These are phyloP conservation scores for Seiridium unicorne DNA, from an alignment of 2,329 filamentous ascomycete genomes.

Conservation along the genomic window DNA sequence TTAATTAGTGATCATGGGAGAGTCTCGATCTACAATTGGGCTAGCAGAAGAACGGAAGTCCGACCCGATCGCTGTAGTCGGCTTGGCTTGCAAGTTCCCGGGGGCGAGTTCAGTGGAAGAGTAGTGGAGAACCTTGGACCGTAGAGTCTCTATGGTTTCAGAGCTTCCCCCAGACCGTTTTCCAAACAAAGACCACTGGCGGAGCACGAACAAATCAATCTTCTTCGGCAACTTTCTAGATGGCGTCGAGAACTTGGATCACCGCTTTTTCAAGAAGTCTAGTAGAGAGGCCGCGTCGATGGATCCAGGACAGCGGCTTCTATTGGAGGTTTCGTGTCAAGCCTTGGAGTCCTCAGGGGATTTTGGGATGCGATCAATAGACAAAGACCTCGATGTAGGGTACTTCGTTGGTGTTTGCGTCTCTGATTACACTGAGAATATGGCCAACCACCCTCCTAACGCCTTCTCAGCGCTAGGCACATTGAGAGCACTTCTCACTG, in stretches of 20 bases:
- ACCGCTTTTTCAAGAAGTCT: constrained; percentile 21
- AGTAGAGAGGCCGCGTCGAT: constrained; percentile 33
- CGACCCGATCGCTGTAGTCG: background rate
- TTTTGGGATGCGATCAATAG: constrained; percentile 10
- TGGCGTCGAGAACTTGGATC: constrained; percentile 12
- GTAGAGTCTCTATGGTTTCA: background rate
- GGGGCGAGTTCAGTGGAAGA: background rate
- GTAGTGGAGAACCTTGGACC: background rate
- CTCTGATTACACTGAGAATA: constrained; percentile 53
- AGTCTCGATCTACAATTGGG: no score
- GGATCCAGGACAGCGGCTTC: constrained; percentile 64
- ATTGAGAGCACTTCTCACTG: constrained; percentile 23
- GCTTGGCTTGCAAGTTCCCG: background rate
- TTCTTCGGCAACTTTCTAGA: background rate
- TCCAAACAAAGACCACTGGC: background rate
- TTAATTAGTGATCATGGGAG: no score
- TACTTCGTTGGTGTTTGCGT: constrained; percentile 35
- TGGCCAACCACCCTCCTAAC: constrained; percentile 32
- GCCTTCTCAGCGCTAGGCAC: constrained; percentile 21
- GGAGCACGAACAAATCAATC: background rate
- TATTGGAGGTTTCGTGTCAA: constrained; percentile 64
- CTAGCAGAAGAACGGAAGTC: no score
- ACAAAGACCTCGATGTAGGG: constrained; percentile 11
- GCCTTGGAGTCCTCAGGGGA: constrained; percentile 60
- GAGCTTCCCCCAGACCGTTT: background rate